phyloP scores from a whole-genome alignment of 352 stramenopile species.

The Pythium myriotylum region DNA sequence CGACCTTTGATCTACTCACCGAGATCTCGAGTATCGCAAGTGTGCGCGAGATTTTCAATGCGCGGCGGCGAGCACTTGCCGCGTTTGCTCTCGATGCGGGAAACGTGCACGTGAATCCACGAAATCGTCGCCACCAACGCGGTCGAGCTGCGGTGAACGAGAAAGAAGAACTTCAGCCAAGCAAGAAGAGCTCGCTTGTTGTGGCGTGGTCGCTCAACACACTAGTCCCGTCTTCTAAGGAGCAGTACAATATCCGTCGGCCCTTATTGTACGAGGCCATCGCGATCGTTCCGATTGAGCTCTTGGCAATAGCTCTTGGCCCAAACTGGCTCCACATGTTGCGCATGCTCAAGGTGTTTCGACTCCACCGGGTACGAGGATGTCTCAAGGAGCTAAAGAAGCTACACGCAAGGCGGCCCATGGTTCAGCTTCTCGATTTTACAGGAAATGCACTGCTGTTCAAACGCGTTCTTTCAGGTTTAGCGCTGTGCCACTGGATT shows the following conservation, averaged over 20 bases:
- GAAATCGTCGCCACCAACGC: slow-evolving; percentile 21
- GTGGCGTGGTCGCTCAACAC: slow-evolving; percentile 68
- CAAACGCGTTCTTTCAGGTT: slow-evolving; percentile 45
- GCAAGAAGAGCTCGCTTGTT: slow-evolving; percentile 31
- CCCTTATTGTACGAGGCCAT: slow-evolving; percentile 49
- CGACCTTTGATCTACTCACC: slow-evolving; percentile 50
- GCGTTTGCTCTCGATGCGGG: slow-evolving; percentile 32
- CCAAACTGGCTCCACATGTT: slow-evolving; percentile 62
- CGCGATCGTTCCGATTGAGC: slow-evolving; percentile 55
- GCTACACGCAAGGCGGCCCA: slow-evolving; percentile 36
- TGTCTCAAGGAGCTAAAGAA: slow-evolving; percentile 56
- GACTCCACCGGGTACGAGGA: slow-evolving; percentile 48
- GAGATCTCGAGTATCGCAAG: slow-evolving; percentile 44
- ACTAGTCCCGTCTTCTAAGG: slow-evolving; percentile 39
- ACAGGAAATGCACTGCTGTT: slow-evolving; percentile 58
- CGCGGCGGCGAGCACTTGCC: slow-evolving; percentile 44
- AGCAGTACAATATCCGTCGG: slow-evolving; percentile 35
- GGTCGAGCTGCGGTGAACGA: neutral
- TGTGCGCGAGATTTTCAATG: slow-evolving; percentile 56
- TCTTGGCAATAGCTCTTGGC: slow-evolving; percentile 42
- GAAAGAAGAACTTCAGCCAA: neutral
- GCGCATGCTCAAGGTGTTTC: slow-evolving; percentile 52
- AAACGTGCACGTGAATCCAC: slow-evolving; percentile 24
- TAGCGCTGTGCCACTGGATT: slow-evolving; percentile 57
- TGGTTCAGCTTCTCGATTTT: slow-evolving; percentile 61